These are phyloP conservation scores for Nicotiana otophora DNA, from an alignment of 257 asterid species.

Conservation along the genomic window DNA sequence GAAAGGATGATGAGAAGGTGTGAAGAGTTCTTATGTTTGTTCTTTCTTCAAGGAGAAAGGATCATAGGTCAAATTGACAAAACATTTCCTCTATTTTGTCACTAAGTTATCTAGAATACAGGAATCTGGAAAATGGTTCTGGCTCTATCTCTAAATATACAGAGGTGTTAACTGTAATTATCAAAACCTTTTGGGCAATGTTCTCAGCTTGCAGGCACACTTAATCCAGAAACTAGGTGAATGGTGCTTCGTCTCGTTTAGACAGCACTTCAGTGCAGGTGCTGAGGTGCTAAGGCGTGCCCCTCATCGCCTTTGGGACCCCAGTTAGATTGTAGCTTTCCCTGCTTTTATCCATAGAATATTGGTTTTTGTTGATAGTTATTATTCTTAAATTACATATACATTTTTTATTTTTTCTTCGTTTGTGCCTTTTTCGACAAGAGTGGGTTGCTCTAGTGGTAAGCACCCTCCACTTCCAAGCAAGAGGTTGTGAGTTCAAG, in stretches of 20 bases:
- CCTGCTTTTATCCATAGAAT: too few species aligned
- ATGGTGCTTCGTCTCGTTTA: neutral
- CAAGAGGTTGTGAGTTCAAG: too few species aligned
- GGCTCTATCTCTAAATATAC: neutral
- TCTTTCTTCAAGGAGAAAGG: neutral
- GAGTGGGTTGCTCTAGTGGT: too few species aligned
- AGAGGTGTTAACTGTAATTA: neutral
- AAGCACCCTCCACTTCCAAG: too few species aligned
- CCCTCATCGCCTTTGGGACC: neutral
- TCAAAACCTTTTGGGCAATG: neutral
- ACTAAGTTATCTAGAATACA: neutral
- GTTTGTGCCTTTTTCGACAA: too few species aligned
- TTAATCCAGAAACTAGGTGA: neutral
- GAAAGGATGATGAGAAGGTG: too few species aligned
- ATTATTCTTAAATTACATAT: too few species aligned
- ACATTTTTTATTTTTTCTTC: too few species aligned
- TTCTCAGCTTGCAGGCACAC: too few species aligned
- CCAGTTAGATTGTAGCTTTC: too few species aligned
- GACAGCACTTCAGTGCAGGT: neutral
- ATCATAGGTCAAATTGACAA: neutral
- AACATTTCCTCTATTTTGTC: neutral
- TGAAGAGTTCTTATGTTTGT: neutral
- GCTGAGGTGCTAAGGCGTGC: neutral
- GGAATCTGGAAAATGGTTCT: neutral
- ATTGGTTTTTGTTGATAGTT: too few species aligned